Evolutionary conservation across 352 stramenopile genomes (phyloP).

Genomic region (Phytophthora europaea): DNA sequence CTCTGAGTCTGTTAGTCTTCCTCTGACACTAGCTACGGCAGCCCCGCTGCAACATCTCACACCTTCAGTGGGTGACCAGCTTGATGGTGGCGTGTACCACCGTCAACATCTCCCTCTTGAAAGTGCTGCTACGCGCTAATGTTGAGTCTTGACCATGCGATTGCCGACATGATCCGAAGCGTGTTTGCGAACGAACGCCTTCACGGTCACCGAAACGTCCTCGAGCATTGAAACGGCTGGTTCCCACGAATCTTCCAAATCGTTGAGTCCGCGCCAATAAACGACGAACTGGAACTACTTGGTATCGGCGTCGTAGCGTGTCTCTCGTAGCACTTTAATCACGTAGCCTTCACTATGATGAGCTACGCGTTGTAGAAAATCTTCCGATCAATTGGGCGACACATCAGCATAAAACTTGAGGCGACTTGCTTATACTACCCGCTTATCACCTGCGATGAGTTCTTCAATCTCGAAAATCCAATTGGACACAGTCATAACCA

Average conservation of each 20-base stretch:
- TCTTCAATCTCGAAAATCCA: too few species aligned
- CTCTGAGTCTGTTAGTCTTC: too few species aligned
- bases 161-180: neutral
- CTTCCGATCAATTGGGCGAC: neutral
- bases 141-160: too few species aligned
- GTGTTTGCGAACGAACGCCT: too few species aligned
- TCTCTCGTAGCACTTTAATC: neutral
- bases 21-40: too few species aligned
- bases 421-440: neutral
- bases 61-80: too few species aligned
- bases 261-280: neutral
- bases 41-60: too few species aligned
- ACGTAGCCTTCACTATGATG: neutral
- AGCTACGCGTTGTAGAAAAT: neutral
- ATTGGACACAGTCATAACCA: neutral
- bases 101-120: too few species aligned
- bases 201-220: too few species aligned
- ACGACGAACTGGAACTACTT: neutral
- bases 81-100: too few species aligned
- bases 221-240: neutral
- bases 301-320: neutral
- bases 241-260: neutral
- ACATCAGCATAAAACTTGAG: constrained; percentile 2
- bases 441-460: neutral
- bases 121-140: too few species aligned